Base-by-base conservation (phyloP, 129 eudicot genomes). In the Sambucus nigra region DNA sequence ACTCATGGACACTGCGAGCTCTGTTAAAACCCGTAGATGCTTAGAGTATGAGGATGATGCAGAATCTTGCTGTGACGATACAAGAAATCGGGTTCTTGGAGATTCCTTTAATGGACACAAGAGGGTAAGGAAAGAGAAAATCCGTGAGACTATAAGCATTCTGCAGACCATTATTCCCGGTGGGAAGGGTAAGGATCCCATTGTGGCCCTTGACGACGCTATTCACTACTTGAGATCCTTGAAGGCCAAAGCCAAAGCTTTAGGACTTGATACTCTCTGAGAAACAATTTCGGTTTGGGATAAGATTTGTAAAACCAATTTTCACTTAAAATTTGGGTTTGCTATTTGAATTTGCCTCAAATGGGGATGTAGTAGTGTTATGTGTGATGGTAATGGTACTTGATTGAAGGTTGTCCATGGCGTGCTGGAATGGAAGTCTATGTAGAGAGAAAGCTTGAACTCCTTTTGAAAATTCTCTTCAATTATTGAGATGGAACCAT, bases 151-250 rank as follows among this genome's bases (percentile, higher is more conserved):
- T 10, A 68, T 91, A 41, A 77, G 76, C 58, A 18, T 79, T 46
- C 61, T 91, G 73, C 73, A 75, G 61, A 62, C 70, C 61, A 65
- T 91, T 60, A 68, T 91, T 60, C 98, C 95, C 24, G 69, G 68
- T 56, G 77, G 67, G 53, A 79, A 75, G 29, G 42, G 42, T 8
- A 35, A 81, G 52, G 79, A 85, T 68, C 71, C 89, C 0, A 71
- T 82, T 44, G 62, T 65, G 45, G 77, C 85, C 61, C 68, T 91
- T 35, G 98, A 91, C 60, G 94, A 91, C 69, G 94, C 98, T 12
- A 85, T 91, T 28, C 29, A 47, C 27, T 91, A 82, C 58, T 69
- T 91, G 56, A 74, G 63, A 48, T 62, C 73, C 25, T 60, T 91
- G 71, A 91, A 76, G 79, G 78, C 55, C 65, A 62, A 81, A 70